Evolutionary conservation across 805 yeast genomes (phyloP).

Genomic region (Wickerhamia fluorescens): DNA sequence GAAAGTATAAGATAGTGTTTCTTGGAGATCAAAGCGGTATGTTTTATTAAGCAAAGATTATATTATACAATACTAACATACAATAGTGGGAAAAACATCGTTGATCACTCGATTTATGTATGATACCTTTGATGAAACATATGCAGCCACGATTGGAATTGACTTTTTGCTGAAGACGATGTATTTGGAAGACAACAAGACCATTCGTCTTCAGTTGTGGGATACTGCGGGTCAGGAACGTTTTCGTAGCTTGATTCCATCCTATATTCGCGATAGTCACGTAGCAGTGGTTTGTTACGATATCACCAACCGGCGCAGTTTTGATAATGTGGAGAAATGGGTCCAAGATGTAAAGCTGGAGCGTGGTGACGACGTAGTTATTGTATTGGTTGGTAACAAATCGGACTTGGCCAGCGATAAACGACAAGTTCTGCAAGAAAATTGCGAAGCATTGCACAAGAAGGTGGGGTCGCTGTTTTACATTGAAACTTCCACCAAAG

Average conservation of each 20-base stretch:
- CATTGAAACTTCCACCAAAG: constrained; percentile 91
- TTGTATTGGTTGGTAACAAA: constrained; percentile 90
- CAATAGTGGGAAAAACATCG: constrained; percentile 84
- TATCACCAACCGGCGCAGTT: constrained; percentile 78
- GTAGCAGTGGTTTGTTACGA: constrained; percentile 98
- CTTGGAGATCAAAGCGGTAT: constrained; percentile 90
- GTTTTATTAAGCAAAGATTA: constrained; percentile 10
- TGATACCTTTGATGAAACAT: constrained; percentile 93
- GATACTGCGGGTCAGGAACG: constrained; percentile 98
- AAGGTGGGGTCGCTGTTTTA: constrained; percentile 69
- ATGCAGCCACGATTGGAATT: constrained; percentile 94
- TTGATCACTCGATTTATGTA: constrained; percentile 96
- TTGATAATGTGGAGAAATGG: constrained; percentile 84
- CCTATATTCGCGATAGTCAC: constrained; percentile 90
- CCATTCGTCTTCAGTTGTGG: constrained; percentile 93
- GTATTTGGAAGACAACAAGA: constrained; percentile 84
- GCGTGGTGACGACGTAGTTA: constrained; percentile 82
- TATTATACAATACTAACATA: constrained; percentile 6
- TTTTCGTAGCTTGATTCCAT: constrained; percentile 89
- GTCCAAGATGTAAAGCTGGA: constrained; percentile 90
- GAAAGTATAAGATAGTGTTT: constrained; percentile 85
- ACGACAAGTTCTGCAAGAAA: constrained; percentile 76
- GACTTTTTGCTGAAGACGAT: constrained; percentile 78
- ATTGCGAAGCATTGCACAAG: constrained; percentile 74
- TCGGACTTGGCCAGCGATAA: constrained; percentile 65